Conservation (phyloP, 768 basidiomycete genomes). For the Amanita jacksonii region DNA sequence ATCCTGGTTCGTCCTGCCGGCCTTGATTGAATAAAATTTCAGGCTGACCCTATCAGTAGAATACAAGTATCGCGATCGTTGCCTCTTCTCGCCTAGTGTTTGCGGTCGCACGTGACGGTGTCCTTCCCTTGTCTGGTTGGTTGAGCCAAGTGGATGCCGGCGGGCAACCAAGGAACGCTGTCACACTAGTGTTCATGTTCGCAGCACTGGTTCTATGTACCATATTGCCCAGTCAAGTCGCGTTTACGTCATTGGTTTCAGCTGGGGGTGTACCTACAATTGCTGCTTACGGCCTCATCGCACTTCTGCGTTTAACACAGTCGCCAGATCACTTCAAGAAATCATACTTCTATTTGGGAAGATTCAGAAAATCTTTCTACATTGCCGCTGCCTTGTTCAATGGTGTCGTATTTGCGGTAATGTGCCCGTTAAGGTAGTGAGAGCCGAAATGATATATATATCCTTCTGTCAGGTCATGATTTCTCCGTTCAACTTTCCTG, state of each 20-base stretch:
- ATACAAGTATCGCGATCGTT: conserved; percentile 80
- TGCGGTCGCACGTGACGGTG: conserved; percentile 91
- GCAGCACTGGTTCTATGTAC: conserved; percentile 71
- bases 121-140: conserved; percentile 77
- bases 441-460: no score
- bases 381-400: conserved; percentile 63
- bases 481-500: conserved; percentile 85
- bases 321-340: conserved; percentile 68
- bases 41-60: conserved; percentile 31
- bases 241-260: conserved; percentile 85
- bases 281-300: conserved; percentile 80
- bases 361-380: conserved; percentile 60
- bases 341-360: conserved; percentile 67
- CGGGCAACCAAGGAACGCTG: conserved; percentile 77
- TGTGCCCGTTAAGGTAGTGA: no score
- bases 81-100: conserved; percentile 85
- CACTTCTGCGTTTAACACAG: conserved; percentile 63
- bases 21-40: neutral
- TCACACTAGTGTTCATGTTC: conserved; percentile 81
- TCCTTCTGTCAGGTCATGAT: conserved; percentile 53
- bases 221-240: conserved; percentile 83
- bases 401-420: conserved; percentile 58
- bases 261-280: conserved; percentile 83
- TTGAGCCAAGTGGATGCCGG: conserved; percentile 61
- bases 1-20: conserved; percentile 47